Base-by-base conservation (phyloP, 2,329 filamentous ascomycete genomes). In the Botrytis squamosa region DNA sequence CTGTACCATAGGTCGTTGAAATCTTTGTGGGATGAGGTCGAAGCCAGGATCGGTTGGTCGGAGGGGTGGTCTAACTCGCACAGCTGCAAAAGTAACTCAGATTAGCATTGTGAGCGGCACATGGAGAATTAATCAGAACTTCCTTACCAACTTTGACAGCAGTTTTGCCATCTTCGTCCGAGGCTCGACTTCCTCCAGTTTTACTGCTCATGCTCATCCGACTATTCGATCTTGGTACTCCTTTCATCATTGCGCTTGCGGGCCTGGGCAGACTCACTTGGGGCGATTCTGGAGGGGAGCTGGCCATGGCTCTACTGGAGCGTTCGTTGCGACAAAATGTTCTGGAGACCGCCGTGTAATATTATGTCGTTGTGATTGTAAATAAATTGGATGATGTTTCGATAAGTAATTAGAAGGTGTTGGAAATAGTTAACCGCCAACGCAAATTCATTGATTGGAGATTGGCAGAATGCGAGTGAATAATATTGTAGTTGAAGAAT, bases 91-190 rank as follows among this genome's bases (percentile, higher is more conserved):
- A 74, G 60, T 38, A 62, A 72, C 72, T 75, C 69, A 25, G n/a
- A 40, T 73, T 73, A 72, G 38, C 68, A 18, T 71, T 52, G n/a
- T 67, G 42, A 33, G n/a, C n/a, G 46, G n/a, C 38, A 55, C 38
- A 49, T 36, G 29, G 22, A 62, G 33, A 14, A 38, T 55, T 20
- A 63, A 70, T 38, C 29, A 46, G 29, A 29, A 46, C 25, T 49
- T 70, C 92, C 94, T 80, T 89, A 98, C 95, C 95, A 82, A 98
- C 95, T 95, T 93, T 96, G 84, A 98, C 95, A 40, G 95, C 93
- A 10, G 95, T 97, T 82, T 93, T 95, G 76, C 88, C 88, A 82
- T 97, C 95, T 79, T 98, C 95, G 80, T 98, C 95, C 0, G 94
- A 97, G 38, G 92, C 91, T 81, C 93, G 89, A 84, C 93, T 97